A percentile compares a stretch with the other conserved stretches of the same genome.
These are phyloP conservation scores for Aspergillus sp. DNA, from an alignment of 2,329 filamentous ascomycete genomes.

Conservation along the genomic window DNA sequence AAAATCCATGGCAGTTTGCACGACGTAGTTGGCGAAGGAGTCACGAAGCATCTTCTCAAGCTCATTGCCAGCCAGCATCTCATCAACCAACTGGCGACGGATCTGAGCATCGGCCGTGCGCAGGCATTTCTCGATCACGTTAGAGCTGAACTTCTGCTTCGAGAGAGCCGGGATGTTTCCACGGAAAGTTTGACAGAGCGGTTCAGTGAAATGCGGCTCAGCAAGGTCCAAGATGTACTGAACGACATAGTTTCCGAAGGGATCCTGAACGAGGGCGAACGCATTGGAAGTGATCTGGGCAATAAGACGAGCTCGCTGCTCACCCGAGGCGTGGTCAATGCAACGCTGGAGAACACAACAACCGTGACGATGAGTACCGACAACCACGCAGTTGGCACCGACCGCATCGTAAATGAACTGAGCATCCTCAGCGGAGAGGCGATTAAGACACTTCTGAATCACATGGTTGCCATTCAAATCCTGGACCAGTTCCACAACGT, in stretches of 20 bases:
- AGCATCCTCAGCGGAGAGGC: conserved; percentile 76
- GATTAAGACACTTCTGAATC: conserved; percentile 98
- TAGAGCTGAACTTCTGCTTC: conserved; percentile 98
- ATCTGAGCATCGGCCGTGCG: conserved; percentile 74
- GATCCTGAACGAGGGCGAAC: conserved; percentile 88
- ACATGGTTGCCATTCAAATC: conserved; percentile 98
- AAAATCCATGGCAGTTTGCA: conserved; percentile 92
- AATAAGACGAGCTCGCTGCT: conserved; percentile 85
- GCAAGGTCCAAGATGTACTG: conserved; percentile 97
- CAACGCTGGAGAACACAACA: conserved; percentile 98
- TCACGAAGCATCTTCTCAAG: conserved; percentile 88
- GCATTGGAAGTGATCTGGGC: conserved; percentile 82
- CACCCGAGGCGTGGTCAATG: conserved; percentile 90
- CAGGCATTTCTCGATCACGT: conserved; percentile 95
- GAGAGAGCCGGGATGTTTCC: conserved; percentile 71
- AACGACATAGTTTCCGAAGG: conserved; percentile 97
- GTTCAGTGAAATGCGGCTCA: conserved; percentile 82
- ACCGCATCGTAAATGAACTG: conserved; percentile 98
- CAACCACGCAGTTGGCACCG: conserved; percentile 77
- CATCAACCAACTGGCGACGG: conserved; percentile 78
- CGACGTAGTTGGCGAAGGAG: conserved; percentile 94
- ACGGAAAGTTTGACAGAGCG: conserved; percentile 76
- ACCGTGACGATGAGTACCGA: conserved; percentile 94
- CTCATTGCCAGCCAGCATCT: conserved; percentile 71
- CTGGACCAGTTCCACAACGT: conserved; percentile 92